Conservation (phyloP, 1,284 basidiomycete species). For the Ceratobasidium sp. region DNA sequence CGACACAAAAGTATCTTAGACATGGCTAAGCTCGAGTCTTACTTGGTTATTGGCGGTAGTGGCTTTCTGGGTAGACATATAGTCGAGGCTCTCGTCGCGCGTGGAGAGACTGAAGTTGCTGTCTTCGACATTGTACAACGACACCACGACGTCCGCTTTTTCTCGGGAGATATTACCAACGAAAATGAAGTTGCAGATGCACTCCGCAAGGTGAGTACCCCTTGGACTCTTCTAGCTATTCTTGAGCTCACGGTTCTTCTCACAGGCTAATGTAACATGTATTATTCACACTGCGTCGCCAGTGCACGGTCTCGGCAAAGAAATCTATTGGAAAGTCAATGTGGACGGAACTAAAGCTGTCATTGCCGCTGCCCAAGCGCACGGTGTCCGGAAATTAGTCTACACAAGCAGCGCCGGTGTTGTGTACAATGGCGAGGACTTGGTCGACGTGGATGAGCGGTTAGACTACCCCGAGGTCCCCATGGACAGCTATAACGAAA, state of each 20-base stretch:
- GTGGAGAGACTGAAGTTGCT: slow-evolving; percentile 80
- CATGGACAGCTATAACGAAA: slow-evolving; percentile 95
- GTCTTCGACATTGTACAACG: slow-evolving; percentile 93
- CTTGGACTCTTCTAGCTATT: background rate
- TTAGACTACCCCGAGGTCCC: slow-evolving; percentile 80
- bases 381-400: slow-evolving; percentile 87
- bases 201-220: slow-evolving; percentile 73
- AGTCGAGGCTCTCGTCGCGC: slow-evolving; percentile 81
- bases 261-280: slow-evolving; percentile 82
- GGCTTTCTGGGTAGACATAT: slow-evolving; percentile 94
- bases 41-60: slow-evolving; percentile 90
- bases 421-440: slow-evolving; percentile 86
- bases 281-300: slow-evolving; percentile 98
- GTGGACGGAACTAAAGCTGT: slow-evolving; percentile 91
- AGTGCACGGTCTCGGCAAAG: slow-evolving; percentile 75
- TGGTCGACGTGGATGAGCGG: slow-evolving; percentile 93
- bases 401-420: slow-evolving; percentile 97
- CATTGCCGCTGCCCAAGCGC: slow-evolving; percentile 82
- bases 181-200: slow-evolving; percentile 78
- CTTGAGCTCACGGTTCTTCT: background rate
- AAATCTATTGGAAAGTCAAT: slow-evolving; percentile 93
- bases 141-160: slow-evolving; percentile 82
- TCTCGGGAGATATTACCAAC: slow-evolving; percentile 87
- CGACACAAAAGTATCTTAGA: slow-evolving; percentile 33
- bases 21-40: slow-evolving; percentile 63